Conservation (phyloP, 208 protist genomes). For the Crithidia expoeki region DNA sequence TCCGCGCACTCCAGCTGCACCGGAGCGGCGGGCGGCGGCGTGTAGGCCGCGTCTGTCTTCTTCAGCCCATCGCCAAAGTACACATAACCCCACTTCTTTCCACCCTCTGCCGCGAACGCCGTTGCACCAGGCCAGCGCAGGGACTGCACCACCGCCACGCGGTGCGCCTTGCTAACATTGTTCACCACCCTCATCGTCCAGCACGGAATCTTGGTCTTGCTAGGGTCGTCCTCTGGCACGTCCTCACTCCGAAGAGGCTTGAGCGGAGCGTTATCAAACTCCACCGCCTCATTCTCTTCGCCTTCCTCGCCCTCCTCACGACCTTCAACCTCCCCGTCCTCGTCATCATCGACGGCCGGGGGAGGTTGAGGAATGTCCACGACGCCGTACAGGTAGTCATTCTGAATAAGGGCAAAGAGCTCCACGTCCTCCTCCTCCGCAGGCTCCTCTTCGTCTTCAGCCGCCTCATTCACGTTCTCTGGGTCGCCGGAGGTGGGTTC, state of each 20-base stretch:
- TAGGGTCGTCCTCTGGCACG: constrained; percentile 83
- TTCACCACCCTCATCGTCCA: constrained; percentile 84
- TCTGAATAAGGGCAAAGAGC: constrained; percentile 79
- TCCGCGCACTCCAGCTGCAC: constrained; percentile 86
- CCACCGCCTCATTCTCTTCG: constrained; percentile 56
- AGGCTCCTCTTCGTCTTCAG: constrained; percentile 64
- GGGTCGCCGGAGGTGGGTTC: constrained; percentile 66
- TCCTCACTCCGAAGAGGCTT: constrained; percentile 85
- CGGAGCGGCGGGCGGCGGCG: constrained; percentile 74
- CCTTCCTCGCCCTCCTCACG: constrained; percentile 19
- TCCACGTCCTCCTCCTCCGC: constrained; percentile 85
- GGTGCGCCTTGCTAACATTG: constrained; percentile 84
- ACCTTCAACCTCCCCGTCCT: constrained; percentile 72
- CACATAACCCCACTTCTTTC: constrained; percentile 79
- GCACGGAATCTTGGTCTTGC: constrained; percentile 82
- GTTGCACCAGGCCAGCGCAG: constrained; percentile 90
- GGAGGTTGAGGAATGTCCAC: constrained; percentile 88
- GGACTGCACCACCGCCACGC: constrained; percentile 83
- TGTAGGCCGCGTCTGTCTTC: constrained; percentile 87
- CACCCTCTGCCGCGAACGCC: constrained; percentile 78
- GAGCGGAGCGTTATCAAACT: constrained; percentile 73
- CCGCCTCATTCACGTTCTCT: constrained; percentile 56
- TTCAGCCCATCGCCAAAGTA: constrained; percentile 93
- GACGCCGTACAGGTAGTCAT: constrained; percentile 82
- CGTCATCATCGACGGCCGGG: constrained; percentile 76